These are phyloP conservation scores for Fusarium denticulatum DNA, from an alignment of 2,329 filamentous ascomycete genomes.

Conservation along the genomic window DNA sequence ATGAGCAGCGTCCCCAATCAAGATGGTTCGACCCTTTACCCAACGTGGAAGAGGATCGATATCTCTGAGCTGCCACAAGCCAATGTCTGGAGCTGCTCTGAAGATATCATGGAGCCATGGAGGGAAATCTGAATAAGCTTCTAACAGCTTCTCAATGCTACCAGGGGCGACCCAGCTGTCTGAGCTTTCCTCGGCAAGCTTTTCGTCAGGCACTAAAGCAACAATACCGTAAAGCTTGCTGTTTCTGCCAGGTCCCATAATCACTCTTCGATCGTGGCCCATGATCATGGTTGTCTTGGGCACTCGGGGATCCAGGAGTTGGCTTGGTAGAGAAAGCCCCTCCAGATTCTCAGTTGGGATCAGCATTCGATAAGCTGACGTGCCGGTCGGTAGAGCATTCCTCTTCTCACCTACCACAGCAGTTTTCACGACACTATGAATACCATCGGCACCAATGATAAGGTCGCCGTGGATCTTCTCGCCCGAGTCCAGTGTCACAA, in stretches of 20 bases:
- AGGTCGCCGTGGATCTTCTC: conserved; percentile 29
- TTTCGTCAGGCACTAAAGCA: conserved; percentile 33
- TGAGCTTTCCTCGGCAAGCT: conserved; percentile 23
- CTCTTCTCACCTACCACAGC: conserved; percentile 26
- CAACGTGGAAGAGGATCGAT: conserved; percentile 9
- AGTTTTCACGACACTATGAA: conserved; percentile 33
- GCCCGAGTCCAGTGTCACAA: conserved; percentile 27
- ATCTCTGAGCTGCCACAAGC: conserved; percentile 12
- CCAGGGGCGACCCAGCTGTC: conserved; percentile 38
- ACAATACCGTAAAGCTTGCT: conserved; percentile 36
- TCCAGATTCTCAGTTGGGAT: conserved; percentile 28
- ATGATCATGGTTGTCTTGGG: conserved; percentile 37
- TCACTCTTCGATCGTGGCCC: conserved; percentile 34
- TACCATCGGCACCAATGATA: conserved; percentile 37
- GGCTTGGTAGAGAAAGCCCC: conserved; percentile 5
- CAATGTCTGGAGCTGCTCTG: background rate
- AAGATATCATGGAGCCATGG: conserved; percentile 10
- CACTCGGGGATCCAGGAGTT: conserved; percentile 10
- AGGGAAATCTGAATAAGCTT: conserved; percentile 28
- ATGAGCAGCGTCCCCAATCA: conserved; percentile 12
- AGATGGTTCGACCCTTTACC: conserved; percentile 9
- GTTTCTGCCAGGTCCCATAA: conserved; percentile 34
- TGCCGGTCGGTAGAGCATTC: conserved; percentile 29
- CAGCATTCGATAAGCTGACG: conserved; percentile 37
- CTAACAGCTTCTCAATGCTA: conserved; percentile 27